Evolutionary conservation across 1,139 yeast species (phyloP).

Genomic region (Candida neerlandica): DNA sequence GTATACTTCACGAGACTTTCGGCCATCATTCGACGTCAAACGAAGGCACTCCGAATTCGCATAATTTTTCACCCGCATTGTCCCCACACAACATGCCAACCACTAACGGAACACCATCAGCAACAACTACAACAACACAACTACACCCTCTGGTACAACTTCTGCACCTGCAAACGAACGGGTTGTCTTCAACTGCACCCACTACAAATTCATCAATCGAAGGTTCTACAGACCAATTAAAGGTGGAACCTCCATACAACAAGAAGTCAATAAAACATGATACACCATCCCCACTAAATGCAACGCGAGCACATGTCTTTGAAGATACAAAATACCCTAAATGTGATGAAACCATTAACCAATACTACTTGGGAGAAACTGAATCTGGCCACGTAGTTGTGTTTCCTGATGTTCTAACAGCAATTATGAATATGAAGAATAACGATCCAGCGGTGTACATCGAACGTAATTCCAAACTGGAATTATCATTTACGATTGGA

Average conservation of each 20-base stretch:
- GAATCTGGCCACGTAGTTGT: conserved; percentile 34
- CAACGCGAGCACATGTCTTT: conserved; percentile 10
- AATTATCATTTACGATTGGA: conserved; percentile 59
- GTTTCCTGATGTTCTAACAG: conserved; percentile 58
- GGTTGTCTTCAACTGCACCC: neutral
- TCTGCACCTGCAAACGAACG: no score
- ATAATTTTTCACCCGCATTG: conserved; percentile 38
- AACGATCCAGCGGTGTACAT: conserved; percentile 44
- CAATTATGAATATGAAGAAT: conserved; percentile 45
- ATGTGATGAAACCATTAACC: conserved; percentile 57
- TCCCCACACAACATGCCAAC: conserved; percentile 33
- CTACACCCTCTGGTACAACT: no score
- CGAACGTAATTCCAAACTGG: conserved; percentile 45
- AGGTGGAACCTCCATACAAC: neutral
- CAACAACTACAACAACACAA: neutral
- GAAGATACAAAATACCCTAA: conserved; percentile 19
- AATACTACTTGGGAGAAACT: conserved; percentile 58
- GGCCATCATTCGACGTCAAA: conserved; percentile 36
- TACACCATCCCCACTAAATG: conserved; percentile 17
- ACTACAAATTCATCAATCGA: neutral
- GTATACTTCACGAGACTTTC: conserved; percentile 61
- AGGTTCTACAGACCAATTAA: neutral
- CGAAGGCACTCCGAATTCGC: conserved; percentile 46
- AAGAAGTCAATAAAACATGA: neutral
- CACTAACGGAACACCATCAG: conserved; percentile 6